A percentile compares a stretch with the other conserved stretches of the same genome.
Conservation (phyloP, 441 rosid genomes). For the Gossypium gossypioides region DNA sequence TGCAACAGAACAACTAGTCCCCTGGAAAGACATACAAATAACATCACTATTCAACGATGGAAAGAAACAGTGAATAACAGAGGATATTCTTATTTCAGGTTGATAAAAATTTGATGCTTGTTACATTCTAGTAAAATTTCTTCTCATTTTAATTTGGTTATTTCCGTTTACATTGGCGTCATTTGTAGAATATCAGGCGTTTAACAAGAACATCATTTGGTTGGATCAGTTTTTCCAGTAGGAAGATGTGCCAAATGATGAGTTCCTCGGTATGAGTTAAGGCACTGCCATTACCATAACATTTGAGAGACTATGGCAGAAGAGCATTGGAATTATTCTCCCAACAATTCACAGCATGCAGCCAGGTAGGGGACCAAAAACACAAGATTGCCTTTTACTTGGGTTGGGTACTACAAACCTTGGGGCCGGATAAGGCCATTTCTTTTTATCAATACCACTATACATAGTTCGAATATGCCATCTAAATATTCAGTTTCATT, state of each 20-base stretch:
- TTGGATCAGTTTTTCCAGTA: background rate
- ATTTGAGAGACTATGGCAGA: background rate
- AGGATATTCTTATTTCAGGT: background rate
- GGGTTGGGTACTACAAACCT: background rate
- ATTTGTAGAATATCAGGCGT: no score
- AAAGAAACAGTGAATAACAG: background rate
- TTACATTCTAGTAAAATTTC: background rate
- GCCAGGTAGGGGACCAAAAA: background rate
- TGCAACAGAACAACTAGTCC: conserved; percentile 71
- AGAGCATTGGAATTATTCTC: background rate
- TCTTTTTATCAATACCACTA: background rate
- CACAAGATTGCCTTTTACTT: background rate
- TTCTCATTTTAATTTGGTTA: background rate
- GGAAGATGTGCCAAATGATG: background rate
- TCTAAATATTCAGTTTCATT: background rate
- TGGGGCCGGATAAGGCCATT: no score
- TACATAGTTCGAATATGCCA: background rate
- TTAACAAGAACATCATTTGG: background rate
- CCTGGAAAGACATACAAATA: conserved; percentile 31
- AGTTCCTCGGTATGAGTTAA: background rate
- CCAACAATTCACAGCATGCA: background rate
- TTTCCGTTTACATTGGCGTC: background rate
- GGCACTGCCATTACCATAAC: background rate
- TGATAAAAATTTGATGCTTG: background rate
- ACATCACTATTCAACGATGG: background rate